Percentiles rank a stretch among this genome's conserved stretches.
phyloP scores from a whole-genome alignment of 1,284 basidiomycete species.

The Trichosporon inkin region DNA sequence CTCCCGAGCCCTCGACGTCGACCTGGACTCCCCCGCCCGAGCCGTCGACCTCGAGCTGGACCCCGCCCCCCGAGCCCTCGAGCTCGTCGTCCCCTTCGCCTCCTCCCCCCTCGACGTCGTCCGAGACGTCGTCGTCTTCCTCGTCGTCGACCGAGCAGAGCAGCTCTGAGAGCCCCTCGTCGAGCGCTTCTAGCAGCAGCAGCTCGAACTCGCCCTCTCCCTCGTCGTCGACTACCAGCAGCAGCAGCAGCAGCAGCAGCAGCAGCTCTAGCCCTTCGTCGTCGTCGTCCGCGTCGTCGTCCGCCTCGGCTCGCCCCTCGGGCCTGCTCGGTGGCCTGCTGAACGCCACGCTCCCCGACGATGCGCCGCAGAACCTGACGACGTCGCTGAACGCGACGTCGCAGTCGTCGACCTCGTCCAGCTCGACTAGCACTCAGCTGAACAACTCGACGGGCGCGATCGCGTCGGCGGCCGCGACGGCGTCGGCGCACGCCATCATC shows the following conservation, averaged over 20 bases:
- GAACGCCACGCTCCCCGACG: slow-evolving; percentile 1
- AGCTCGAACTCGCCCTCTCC: too few relatives aligned
- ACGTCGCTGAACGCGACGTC: too few relatives aligned
- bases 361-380: background rate
- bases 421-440: background rate
- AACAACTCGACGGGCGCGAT: background rate
- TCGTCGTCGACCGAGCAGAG: background rate
- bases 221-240: background rate
- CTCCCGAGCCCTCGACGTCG: slow-evolving; percentile 2
- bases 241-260: background rate
- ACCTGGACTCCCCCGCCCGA: background rate
- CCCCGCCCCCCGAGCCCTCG: background rate
- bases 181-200: slow-evolving; percentile 1
- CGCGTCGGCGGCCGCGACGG: background rate
- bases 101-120: background rate
- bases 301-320: background rate
- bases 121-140: background rate
- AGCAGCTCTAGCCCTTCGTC: background rate
- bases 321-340: background rate
- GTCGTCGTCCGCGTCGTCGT: background rate
- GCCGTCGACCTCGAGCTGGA: background rate
- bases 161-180: background rate
- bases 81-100: background rate
- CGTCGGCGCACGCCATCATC: slow-evolving; percentile 4
- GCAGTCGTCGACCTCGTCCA: background rate